phyloP scores from a whole-genome alignment of 352 stramenopile species.

The Globisporangium polare region DNA sequence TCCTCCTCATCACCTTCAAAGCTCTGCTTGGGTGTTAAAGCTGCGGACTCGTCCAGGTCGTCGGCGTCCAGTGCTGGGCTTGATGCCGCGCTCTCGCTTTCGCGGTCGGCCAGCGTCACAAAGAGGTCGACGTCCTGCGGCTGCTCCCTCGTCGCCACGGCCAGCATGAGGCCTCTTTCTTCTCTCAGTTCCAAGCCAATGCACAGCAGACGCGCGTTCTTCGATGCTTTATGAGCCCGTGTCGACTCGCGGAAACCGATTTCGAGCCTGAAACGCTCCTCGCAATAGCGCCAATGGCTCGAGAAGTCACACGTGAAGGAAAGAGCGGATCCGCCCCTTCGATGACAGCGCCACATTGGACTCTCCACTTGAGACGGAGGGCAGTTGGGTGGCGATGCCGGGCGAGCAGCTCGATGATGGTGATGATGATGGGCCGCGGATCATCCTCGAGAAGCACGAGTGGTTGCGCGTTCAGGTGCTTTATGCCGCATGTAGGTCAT shows the following conservation, averaged over 20 bases:
- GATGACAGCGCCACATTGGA: neutral
- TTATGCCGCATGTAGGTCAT: neutral
- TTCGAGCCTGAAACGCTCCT: neutral
- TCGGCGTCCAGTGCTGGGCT: neutral
- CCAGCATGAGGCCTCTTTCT: neutral
- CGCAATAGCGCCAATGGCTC: neutral
- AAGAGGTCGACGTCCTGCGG: conserved; percentile 11
- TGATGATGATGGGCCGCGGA: neutral
- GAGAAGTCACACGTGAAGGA: conserved; percentile 9
- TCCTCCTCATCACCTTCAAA: neutral
- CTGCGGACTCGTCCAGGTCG: neutral
- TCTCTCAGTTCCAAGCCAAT: neutral
- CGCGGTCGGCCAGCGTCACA: neutral
- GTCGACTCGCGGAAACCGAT: too few relatives aligned
- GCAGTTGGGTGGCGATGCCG: neutral
- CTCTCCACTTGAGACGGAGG: neutral
- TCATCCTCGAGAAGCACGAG: conserved; percentile 25
- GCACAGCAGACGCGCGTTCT: neutral
- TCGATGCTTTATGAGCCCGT: too few relatives aligned
- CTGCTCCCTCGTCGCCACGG: conserved; percentile 8
- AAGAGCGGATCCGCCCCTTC: conserved; percentile 3
- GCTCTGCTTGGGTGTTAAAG: neutral
- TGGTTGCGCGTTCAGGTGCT: conserved; percentile 39
- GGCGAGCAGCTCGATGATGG: neutral
- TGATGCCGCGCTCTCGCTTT: neutral